Conservation (phyloP, 352 stramenopile genomes). For the Phytophthora sansomeana region DNA sequence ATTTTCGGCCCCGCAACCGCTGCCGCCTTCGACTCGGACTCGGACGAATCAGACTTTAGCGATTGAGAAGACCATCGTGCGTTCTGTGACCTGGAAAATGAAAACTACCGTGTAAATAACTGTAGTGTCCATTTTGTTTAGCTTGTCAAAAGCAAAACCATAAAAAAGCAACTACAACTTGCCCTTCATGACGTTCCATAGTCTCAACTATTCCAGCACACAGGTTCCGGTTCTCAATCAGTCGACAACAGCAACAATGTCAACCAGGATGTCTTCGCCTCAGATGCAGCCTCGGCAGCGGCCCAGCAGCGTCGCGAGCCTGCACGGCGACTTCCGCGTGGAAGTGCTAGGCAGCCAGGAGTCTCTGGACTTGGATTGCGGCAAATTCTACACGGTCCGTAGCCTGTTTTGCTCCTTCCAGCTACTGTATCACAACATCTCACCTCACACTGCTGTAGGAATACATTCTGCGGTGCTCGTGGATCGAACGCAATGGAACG, state of each 20-base stretch:
- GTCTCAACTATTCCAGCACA: slow-evolving; percentile 1
- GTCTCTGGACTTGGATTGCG: slow-evolving; percentile 83
- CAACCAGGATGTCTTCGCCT: slow-evolving; percentile 29
- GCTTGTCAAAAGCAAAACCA: too few relatives aligned
- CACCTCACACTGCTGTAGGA: slow-evolving; percentile 48
- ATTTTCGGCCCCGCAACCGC: slow-evolving; percentile 69
- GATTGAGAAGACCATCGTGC: slow-evolving; percentile 38
- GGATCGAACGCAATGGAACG: slow-evolving; percentile 57
- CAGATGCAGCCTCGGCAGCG: slow-evolving; percentile 35
- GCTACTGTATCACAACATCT: neutral
- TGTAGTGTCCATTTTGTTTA: too few relatives aligned
- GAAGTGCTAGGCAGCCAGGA: slow-evolving; percentile 84
- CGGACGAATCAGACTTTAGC: slow-evolving; percentile 63
- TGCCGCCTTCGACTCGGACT: slow-evolving; percentile 62
- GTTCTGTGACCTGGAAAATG: neutral
- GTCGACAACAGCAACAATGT: neutral
- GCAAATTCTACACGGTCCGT: slow-evolving; percentile 87
- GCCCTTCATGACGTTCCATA: neutral
- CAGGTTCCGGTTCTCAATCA: neutral
- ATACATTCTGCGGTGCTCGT: slow-evolving; percentile 86
- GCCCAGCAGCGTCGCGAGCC: slow-evolving; percentile 32
- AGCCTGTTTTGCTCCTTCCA: neutral
- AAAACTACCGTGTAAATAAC: neutral
- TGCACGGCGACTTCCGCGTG: slow-evolving; percentile 72
- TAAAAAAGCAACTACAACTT: neutral